These are phyloP conservation scores for Xerocomellus intermedius DNA, from an alignment of 768 basidiomycete species.

Conservation along the genomic window DNA sequence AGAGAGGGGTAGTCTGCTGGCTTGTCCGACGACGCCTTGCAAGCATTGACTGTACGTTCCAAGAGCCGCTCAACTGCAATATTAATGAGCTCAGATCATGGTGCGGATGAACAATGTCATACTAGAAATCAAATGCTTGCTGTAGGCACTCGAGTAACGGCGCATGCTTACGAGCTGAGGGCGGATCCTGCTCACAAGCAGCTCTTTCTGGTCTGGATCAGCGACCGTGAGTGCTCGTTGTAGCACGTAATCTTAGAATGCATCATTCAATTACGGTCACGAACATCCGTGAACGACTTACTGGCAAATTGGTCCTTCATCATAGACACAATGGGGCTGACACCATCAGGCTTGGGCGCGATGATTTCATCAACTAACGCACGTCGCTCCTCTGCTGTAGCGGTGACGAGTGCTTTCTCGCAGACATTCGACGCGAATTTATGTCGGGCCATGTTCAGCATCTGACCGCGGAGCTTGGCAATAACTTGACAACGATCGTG, in stretches of 20 bases:
- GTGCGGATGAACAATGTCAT: conserved; percentile 29
- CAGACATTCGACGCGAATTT: conserved; percentile 97
- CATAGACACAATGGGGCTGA: conserved; percentile 62
- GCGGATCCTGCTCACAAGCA: conserved; percentile 58
- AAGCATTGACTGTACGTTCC: conserved; percentile 44
- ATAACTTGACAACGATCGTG: conserved; percentile 70
- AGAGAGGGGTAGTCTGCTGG: conserved; percentile 31
- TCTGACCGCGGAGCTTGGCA: conserved; percentile 67
- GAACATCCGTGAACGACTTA: conserved; percentile 40
- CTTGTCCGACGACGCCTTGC: conserved; percentile 27
- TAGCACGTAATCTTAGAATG: conserved; percentile 71
- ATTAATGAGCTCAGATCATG: conserved; percentile 8
- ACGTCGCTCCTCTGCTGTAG: conserved; percentile 62
- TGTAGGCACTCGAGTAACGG: conserved; percentile 67
- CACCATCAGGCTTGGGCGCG: conserved; percentile 58
- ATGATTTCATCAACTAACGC: conserved; percentile 82
- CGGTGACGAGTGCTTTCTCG: conserved; percentile 80
- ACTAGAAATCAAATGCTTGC: conserved; percentile 82
- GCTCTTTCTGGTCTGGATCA: conserved; percentile 70
- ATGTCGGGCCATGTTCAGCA: conserved; percentile 77
- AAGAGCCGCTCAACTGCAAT: conserved; percentile 65
- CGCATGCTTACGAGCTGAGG: conserved; percentile 71
- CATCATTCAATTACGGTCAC: conserved; percentile 3
- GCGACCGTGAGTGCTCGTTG: conserved; percentile 72
- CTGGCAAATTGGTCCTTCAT: conserved; percentile 91